Evolutionary conservation across 441 rosid genomes (phyloP), one percentile per base, ranked within the genome.

Genomic region (Brassica balearica): DNA sequence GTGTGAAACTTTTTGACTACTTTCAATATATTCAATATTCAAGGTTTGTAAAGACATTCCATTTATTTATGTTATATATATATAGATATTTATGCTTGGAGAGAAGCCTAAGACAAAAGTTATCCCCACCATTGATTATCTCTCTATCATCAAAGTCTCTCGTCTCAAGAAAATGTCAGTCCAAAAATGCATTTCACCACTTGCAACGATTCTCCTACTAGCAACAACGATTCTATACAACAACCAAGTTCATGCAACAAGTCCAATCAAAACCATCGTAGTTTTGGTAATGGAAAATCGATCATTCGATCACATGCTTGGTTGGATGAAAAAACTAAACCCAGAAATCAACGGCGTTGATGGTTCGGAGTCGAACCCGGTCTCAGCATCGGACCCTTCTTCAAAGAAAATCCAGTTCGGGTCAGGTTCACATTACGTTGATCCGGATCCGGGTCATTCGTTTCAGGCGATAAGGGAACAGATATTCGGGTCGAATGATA

Each of bases 371-470:
- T 85, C 82, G 38, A 92, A 89, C 77, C 88, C 64, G 1, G 11
- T 89, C 29, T 85, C 84, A 27, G 73, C 83, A 0, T 9, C 81
- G 0, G 91, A 92, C 64, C 92, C 95, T 0, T 71, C 62, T 3
- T 94, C 97, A 0, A 53, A 68, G 1, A 82, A 55, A 9, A 71
- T 88, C 32, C 68, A 58, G 53, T 89, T 91, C 84, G 76, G 86
- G 58, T 67, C 87, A 34, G 77, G 82, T 68, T 80, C 98, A 1
- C 89, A 85, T 65, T 91, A 76, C 74, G 94, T 91, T 14, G 97
- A 94, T 82, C 95, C 97, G 5, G 98, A 94, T 81, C 98, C 98
- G 0, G 98, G 98, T 6, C 98, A 94, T 83, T 94, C 98, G 1
- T 92, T 94, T 56, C 97, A 92, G 59, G 98, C 97, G 5, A 92